These are phyloP conservation scores for Fomitiporia mediterranea DNA, from an alignment of 1,284 basidiomycete genomes.

Conservation along the genomic window DNA sequence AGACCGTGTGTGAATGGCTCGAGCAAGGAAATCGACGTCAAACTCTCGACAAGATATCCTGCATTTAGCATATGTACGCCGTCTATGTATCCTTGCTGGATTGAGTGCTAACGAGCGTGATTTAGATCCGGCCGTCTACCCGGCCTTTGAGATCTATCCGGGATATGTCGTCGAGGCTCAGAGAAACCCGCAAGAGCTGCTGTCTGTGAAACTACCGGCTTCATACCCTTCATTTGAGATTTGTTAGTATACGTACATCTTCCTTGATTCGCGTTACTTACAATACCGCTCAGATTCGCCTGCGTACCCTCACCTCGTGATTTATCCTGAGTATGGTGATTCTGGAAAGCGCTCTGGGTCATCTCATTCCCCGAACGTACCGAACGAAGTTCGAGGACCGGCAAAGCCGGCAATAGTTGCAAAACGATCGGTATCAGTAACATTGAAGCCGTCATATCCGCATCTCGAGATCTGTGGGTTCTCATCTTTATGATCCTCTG, in stretches of 20 bases:
- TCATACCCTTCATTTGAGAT: constrained; percentile 14
- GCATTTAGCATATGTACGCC: constrained; percentile 16
- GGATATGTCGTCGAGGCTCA: constrained; percentile 7
- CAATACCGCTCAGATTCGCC: constrained; percentile 16
- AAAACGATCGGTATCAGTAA: neutral
- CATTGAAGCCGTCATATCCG: constrained; percentile 9
- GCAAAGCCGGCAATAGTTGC: neutral
- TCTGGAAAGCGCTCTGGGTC: no score
- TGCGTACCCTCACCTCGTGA: constrained; percentile 22
- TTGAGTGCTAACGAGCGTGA: neutral
- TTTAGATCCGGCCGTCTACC: constrained; percentile 27
- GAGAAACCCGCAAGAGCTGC: constrained; percentile 6
- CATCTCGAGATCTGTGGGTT: constrained; percentile 22
- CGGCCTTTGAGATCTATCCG: constrained; percentile 22
- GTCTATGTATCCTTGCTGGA: neutral
- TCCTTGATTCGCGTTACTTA: no score
- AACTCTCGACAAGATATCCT: constrained; percentile 14
- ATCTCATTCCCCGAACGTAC: neutral
- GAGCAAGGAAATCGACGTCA: neutral
- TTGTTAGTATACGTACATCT: constrained; percentile 16
- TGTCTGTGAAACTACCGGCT: constrained; percentile 8
- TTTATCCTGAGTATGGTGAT: constrained; percentile 24
- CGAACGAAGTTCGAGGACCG: neutral
- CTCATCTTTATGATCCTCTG: no score
- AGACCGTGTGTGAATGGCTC: neutral